Evolutionary conservation across 768 basidiomycete genomes (phyloP), one percentile per base, ranked within the genome.

Genomic region (Tricholoma hemisulphureum): DNA sequence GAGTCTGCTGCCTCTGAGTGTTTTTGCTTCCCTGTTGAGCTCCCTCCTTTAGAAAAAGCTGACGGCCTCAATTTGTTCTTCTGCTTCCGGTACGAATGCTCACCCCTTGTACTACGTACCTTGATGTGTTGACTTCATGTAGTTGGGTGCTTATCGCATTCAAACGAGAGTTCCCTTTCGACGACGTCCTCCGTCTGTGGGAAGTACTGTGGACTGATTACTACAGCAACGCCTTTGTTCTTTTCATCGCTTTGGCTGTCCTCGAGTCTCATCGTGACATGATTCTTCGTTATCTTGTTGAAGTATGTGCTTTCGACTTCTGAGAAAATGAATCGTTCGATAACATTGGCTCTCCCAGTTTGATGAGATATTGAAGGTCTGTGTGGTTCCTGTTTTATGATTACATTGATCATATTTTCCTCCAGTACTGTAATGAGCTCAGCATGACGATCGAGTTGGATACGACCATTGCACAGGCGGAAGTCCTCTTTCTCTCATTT

Each of bases 391-490:
- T 23, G 21, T 37, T 24, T 54, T 21, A 23, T 46, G 53, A 20
- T 24, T 35, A 56, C 20, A 64, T 53, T 39, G 2, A 58, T 28
- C 16, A 28, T 58, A 55, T 41, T 32, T n/a, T 16, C 24, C 29
- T 43, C 31, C 63, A 89, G 87, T 97, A 95, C 65, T 93, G 91
- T 77, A 96, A 95, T 67, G 93, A 96, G 65, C 84, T 96, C 60
- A 92, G 89, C 73, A 93, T 93, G 88, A 93, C 94, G 52, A 96
- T 99, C 63, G 97, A 98, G 69, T 83, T 98, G n/a, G 90, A 97
- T 69, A 86, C 88, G 1, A 96, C 97, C 18, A 83, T 99, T 8
- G 89, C 93, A 0, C 97, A 98, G 74, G 97, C 96, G 9, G 97
- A 99, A 73, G 95, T 98, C 14, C 81, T 99, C 20, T 98, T 93